Evolutionary conservation across 306 rosid species (phyloP), one percentile per base, ranked within the genome.

Genomic region (Quercus dentata): DNA sequence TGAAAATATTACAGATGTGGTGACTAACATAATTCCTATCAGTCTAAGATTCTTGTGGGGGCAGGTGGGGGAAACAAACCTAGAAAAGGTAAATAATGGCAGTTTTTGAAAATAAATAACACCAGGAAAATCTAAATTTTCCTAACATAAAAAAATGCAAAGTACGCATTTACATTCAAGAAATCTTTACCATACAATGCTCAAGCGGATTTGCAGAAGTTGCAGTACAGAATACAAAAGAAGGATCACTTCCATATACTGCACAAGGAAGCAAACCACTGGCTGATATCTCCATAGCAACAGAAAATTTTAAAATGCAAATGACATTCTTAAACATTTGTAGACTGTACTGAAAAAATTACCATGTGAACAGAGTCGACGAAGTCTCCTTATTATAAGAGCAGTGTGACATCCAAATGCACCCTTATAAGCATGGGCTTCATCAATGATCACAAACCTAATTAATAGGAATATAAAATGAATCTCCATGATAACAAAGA

Each of bases 321-420:
- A 82, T 51, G 79, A 38, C 79, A 59, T 84, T 73, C 76, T 33
- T 70, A 49, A 74, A 80, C 64, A 77, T 69, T 70, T 41, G 69
- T 69, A 57, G 63, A 83, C 41, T 56, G 14, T 11, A 62, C 20
- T 52, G 58, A 67, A 82, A 71, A 19, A 58, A 35, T 74, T 82
- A 95, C 99, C 92, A 74, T 92, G 89, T 35, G 91, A 85, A 82
- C 99, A 95, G 69, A 91, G 93, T 78, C 98, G 87, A 74, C 78
- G 83, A 75, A 95, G 93, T 87, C 99, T 88, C 87, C 99, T 82
- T 68, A 91, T 71, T 78, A 90, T 89, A 72, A 92, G 85, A 75
- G 98, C 96, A 69, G 98, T 95, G 82, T 92, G 99, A 78, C 98
- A 87, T 82, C 99, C 98, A 87, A 95, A 91, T 77, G 98, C 98